A percentile compares a stretch with the other conserved stretches of the same genome.
Evolutionary conservation across 306 rosid species (phyloP).

Genomic region (Sindora glabra): DNA sequence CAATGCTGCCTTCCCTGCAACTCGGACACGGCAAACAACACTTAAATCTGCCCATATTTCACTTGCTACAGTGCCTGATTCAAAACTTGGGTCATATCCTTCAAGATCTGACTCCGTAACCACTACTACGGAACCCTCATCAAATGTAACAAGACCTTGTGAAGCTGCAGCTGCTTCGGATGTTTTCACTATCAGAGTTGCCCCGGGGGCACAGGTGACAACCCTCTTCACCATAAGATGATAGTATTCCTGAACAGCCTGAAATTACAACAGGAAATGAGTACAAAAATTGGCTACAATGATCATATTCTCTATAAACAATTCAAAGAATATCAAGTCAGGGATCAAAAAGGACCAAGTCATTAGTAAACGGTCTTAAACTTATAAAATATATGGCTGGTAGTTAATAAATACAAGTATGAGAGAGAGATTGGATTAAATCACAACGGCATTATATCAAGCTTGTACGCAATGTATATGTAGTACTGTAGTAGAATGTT

Average conservation of each 20-base stretch:
- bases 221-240: constrained; percentile 42
- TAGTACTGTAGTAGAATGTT: neutral
- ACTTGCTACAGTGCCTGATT: constrained; percentile 28
- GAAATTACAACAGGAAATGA: constrained; percentile 20
- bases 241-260: constrained; percentile 85
- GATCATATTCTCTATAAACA: neutral
- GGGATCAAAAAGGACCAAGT: too few species aligned
- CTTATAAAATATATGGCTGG: too few species aligned
- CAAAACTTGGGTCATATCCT: constrained; percentile 52
- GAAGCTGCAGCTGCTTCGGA: constrained; percentile 22
- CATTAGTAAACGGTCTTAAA: too few species aligned
- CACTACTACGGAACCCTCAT: constrained; percentile 74
- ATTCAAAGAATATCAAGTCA: too few species aligned
- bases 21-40: constrained; percentile 71
- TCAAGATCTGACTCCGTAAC: constrained; percentile 81
- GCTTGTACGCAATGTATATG: too few species aligned
- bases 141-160: constrained; percentile 49
- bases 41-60: constrained; percentile 83
- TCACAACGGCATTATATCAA: too few species aligned
- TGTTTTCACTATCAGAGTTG: constrained; percentile 27
- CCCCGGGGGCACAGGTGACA: constrained; percentile 23
- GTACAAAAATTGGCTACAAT: neutral
- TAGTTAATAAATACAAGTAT: neutral
- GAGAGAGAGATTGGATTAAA: too few species aligned
- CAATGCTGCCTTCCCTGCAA: constrained; percentile 79